phyloP scores from a whole-genome alignment of 2,329 filamentous ascomycete genomes.

The Xylariaceae sp. region DNA sequence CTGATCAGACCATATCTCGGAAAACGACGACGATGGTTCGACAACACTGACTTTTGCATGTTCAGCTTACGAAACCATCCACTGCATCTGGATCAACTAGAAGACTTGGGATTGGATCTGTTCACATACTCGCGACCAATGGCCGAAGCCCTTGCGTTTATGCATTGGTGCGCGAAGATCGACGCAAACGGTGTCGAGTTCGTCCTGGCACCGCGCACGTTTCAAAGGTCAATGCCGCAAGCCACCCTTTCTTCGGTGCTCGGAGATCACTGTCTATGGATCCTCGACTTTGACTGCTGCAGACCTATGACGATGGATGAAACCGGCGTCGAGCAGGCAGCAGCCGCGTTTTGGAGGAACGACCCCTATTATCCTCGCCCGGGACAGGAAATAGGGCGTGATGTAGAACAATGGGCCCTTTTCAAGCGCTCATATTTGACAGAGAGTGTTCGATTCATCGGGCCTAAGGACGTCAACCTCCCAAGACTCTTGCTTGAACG shows the following conservation, averaged over 20 bases:
- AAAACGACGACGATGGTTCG: conserved; percentile 19
- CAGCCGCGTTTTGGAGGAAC: conserved; percentile 43
- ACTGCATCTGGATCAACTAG: conserved; percentile 47
- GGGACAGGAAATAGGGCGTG: not conserved
- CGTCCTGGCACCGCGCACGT: conserved; percentile 38
- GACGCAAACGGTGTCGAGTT: conserved; percentile 55
- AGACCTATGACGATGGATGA: conserved; percentile 32
- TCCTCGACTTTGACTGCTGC: conserved; percentile 46
- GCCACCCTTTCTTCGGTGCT: conserved; percentile 15
- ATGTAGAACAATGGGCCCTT: conserved; percentile 20
- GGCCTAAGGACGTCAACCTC: not conserved
- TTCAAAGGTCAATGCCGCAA: not conserved
- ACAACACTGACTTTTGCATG: conserved; percentile 2
- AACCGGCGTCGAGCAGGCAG: conserved; percentile 38
- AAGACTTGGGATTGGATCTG: conserved; percentile 35
- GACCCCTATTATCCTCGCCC: conserved; percentile 50
- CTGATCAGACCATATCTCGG: conserved; percentile 49
- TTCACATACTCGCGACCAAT: conserved; percentile 40
- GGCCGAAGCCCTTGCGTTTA: conserved; percentile 28
- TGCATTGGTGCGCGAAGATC: conserved; percentile 45
- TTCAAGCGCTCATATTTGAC: conserved; percentile 20
- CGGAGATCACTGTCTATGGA: conserved; percentile 38
- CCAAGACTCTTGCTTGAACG: not conserved
- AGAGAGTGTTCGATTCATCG: conserved; percentile 5
- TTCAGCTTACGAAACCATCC: conserved; percentile 47